Percentiles rank a stretch among this genome's conserved stretches.
These are phyloP conservation scores for Paramecium caudatum DNA, from an alignment of 73 alveolate species.

Conservation along the genomic window DNA sequence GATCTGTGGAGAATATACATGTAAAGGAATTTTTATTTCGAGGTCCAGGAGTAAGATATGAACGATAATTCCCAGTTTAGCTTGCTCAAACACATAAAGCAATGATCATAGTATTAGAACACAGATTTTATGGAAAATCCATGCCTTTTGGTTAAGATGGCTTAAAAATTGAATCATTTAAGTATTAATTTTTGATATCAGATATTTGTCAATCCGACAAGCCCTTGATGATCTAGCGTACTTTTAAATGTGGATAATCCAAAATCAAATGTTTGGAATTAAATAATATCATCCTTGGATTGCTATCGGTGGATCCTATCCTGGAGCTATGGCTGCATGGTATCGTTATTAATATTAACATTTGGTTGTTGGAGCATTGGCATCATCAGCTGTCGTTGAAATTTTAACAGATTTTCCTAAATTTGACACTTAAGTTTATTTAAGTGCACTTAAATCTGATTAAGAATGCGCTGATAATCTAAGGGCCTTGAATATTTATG, in stretches of 20 bases:
- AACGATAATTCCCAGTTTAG: slow-evolving; percentile 75
- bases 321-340: slow-evolving; percentile 89
- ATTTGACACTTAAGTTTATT: slow-evolving; percentile 51
- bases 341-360: slow-evolving; percentile 80
- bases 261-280: slow-evolving; percentile 60
- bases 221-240: slow-evolving; percentile 85
- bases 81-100: slow-evolving; percentile 79
- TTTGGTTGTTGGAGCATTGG: slow-evolving; percentile 80
- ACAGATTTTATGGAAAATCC: slow-evolving; percentile 85
- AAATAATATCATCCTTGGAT: slow-evolving; percentile 50
- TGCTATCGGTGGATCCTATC: slow-evolving; percentile 86
- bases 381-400: slow-evolving; percentile 84
- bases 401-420: slow-evolving; percentile 63
- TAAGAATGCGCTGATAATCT: slow-evolving; percentile 50
- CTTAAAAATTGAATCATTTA: slow-evolving; percentile 70
- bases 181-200: too few species aligned
- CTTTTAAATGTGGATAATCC: slow-evolving; percentile 49
- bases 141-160: slow-evolving; percentile 79
- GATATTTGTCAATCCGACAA: slow-evolving; percentile 79
- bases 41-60: slow-evolving; percentile 69
- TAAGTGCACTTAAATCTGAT: slow-evolving; percentile 52
- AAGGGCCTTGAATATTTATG: background rate
- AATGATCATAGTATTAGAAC: slow-evolving; percentile 81
- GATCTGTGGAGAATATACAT: slow-evolving; percentile 89
- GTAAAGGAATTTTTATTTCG: slow-evolving; percentile 62